phyloP scores from a whole-genome alignment of 768 basidiomycete species.

The Tricholoma matsutake region DNA sequence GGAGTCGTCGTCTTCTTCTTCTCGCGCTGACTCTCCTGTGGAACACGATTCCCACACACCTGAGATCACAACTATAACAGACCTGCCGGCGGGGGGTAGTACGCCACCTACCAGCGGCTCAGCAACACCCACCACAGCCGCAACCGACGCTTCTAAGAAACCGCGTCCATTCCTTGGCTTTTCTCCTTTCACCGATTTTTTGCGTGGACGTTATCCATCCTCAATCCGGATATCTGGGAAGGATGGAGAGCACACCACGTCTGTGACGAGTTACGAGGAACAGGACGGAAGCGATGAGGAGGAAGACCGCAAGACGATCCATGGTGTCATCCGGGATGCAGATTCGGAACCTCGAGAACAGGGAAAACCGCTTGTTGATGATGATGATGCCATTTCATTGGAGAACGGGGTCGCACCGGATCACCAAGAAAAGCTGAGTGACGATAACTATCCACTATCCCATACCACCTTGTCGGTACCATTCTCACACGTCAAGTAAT shows the following conservation, averaged over 20 bases:
- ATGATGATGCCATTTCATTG: neutral
- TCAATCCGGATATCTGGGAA: slow-evolving; percentile 27
- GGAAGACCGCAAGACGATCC: slow-evolving; percentile 42
- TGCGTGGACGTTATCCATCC: slow-evolving; percentile 60
- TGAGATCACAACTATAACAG: slow-evolving; percentile 27
- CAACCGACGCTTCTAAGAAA: slow-evolving; percentile 37
- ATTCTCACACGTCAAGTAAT: slow-evolving; percentile 5
- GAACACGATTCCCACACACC: slow-evolving; percentile 31
- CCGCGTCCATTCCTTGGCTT: slow-evolving; percentile 54
- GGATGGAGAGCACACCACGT: slow-evolving; percentile 11
- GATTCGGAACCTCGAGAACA: slow-evolving; percentile 3
- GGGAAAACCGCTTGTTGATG: neutral
- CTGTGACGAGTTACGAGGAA: slow-evolving; percentile 11
- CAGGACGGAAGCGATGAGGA: slow-evolving; percentile 29
- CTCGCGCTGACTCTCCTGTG: slow-evolving; percentile 20
- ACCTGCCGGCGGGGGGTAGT: slow-evolving; percentile 27
- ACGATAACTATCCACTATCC: slow-evolving; percentile 3
- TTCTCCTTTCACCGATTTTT: slow-evolving; percentile 60
- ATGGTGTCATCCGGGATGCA: slow-evolving; percentile 3
- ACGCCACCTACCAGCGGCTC: slow-evolving; percentile 53
- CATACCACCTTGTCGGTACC: slow-evolving; percentile 5
- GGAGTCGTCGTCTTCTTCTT: slow-evolving; percentile 9
- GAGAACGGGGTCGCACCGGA: neutral
- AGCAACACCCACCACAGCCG: slow-evolving; percentile 51
- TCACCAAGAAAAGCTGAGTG: slow-evolving; percentile 9